Base-by-base conservation (phyloP, 2,329 filamentous ascomycete species). In the Elsinoe australis region DNA sequence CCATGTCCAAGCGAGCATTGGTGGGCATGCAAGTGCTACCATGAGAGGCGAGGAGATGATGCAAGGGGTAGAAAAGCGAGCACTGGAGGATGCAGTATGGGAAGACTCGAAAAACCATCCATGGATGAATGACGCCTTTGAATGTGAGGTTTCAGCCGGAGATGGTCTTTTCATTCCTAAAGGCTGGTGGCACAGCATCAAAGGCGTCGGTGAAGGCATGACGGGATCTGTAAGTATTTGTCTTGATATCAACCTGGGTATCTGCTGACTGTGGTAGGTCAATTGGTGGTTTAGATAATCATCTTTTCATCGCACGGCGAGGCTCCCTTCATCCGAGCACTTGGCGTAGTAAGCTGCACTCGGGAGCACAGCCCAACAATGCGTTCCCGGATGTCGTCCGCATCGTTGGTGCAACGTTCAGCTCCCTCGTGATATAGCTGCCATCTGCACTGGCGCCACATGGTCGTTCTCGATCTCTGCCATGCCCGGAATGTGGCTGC, bases 41-140 rank as follows among this genome's bases (percentile, higher is more conserved):
- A 73, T 95, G 55, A 75, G 88, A 49, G 85, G 85, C 0, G 74
- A 82, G 8, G 88, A 95, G 61, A 95, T 96, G 89, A 95, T 96
- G 88, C 73, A 81, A 45, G 88, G 88, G 0, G 65, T 69, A 1
- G 87, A 95, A 66, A 80, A 80, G 54, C 64, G 71, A 15, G 68
- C 74, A 2, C 64, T 95, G 10, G 79, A 89, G 54, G 67, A 74
- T 1, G 79, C 75, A 2, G 74, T 95, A 2, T 96, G 90, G 92
- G 67, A 64, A 17, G 54, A 58, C 9, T 45, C 52, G 2, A 39
- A 47, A 0, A 54, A 52, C 2, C 55, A 57, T 32, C 5, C 52
- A 9, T 61, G 52, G 63, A 55, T 57, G 21, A 58, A 58, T 1
- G 35, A 52, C 55, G 67, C 57, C 55, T 64, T 53, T 21, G 76